A percentile compares a stretch with the other conserved stretches of the same genome.
Conservation (phyloP, 768 basidiomycete species). For the Candolleomyces aberdarensis region DNA sequence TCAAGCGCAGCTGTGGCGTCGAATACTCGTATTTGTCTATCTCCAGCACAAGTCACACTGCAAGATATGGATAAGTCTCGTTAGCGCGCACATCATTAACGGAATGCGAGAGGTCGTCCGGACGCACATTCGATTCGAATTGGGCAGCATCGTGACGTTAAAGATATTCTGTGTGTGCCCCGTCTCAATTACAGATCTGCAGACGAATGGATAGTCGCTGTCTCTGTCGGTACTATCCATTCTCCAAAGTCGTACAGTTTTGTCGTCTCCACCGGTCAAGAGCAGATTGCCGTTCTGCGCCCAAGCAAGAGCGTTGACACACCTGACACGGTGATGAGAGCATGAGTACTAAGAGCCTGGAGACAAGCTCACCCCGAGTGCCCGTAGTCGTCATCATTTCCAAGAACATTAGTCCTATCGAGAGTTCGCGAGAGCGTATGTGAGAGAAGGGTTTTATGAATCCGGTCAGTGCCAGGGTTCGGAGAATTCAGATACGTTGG, state of each 20-base stretch:
- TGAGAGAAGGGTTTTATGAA: constrained; percentile 24
- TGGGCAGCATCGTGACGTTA: constrained; percentile 75
- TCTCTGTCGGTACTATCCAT: constrained; percentile 44
- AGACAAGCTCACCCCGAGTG: constrained; percentile 58
- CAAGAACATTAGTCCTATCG: constrained; percentile 75
- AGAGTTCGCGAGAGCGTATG: constrained; percentile 26
- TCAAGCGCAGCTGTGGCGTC: constrained; percentile 51
- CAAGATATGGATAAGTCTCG: constrained; percentile 11
- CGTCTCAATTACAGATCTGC: constrained; percentile 66
- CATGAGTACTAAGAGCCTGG: not conserved
- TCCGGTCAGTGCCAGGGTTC: constrained; percentile 17
- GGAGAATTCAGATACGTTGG: not conserved
- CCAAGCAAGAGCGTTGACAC: constrained; percentile 80
- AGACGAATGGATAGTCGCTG: constrained; percentile 62
- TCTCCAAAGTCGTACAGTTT: constrained; percentile 77
- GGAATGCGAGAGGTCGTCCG: not conserved
- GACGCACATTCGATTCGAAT: constrained; percentile 72
- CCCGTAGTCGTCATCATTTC: constrained; percentile 47
- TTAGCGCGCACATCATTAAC: constrained; percentile 3
- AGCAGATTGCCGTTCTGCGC: constrained; percentile 61
- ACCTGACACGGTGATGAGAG: constrained; percentile 35
- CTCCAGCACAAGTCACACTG: constrained; percentile 73
- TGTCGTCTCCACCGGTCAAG: constrained; percentile 73
- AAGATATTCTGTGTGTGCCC: constrained; percentile 87
- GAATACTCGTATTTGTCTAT: constrained; percentile 74